Evolutionary conservation across 176 grass and related monocot genomes (phyloP), one percentile per base, ranked within the genome.

Genomic region (Phoenix roebelenii): DNA sequence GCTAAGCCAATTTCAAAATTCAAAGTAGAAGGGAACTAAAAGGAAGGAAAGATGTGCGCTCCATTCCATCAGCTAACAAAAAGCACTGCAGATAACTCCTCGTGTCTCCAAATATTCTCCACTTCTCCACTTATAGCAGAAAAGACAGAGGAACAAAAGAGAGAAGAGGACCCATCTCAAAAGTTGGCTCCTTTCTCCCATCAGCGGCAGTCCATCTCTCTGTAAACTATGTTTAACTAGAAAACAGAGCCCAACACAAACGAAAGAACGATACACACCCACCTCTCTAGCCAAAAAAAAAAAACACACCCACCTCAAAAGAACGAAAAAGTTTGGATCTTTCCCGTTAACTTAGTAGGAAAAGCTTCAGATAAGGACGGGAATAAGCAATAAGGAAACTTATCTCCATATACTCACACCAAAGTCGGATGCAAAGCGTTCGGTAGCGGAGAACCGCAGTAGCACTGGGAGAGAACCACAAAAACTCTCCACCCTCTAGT

Each of bases 251-350:
- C 35, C 35, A 44, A 12, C 12, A 44, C 7, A 14, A 44, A 14
- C 12, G 1, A 44, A 50, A 16, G 48, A 51, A 15, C 23, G 49
- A 65, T 28, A 16, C 22, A 9, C 15, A 9, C 63, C 22, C 22
- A 9, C 63, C 49, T 65, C 63, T 20, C 20, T 20, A 20, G 20
- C 20, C 0, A 20, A 20, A 20, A 20, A 20, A 20, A 20, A 20
- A 20, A 65, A 52, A 16, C 22, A 9, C 15, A 9, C 63, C 22
- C 22, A 9, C 63, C 49, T 65, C 63, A 52, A 65, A 30, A 65
- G 63, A 52, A 65, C 63, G 63, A 52, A 65, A 65, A 65, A 52
- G 23, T 52, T 51, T 39, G 63, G 63, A 65, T 52, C 63, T 52
- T 65, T 65, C 48, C 16, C 6, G 23, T 52, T 19, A 5, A 22